Evolutionary conservation across 192 early-diverging fungal species (phyloP).

Genomic region (Coemansia umbellata): DNA sequence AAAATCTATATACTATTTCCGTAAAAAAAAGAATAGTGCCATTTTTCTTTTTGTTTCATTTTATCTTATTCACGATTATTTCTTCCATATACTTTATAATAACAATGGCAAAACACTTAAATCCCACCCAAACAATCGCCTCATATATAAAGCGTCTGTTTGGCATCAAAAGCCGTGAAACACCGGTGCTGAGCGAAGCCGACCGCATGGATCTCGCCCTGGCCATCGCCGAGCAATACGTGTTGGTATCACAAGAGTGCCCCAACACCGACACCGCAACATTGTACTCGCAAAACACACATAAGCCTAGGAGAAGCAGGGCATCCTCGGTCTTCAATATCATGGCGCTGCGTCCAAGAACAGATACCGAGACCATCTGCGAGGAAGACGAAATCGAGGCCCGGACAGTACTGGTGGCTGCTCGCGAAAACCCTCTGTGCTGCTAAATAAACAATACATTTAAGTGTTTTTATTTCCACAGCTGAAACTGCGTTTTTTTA

Average conservation of each 20-base stretch:
- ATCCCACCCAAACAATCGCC: too few relatives aligned
- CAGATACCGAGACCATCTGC: not conserved
- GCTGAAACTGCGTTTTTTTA: too few relatives aligned
- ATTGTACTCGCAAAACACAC: not conserved
- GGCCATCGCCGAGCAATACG: constrained; percentile 40
- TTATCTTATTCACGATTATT: too few relatives aligned
- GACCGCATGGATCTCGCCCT: constrained; percentile 29
- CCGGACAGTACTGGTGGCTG: constrained; percentile 8
- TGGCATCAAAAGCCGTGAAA: too few relatives aligned
- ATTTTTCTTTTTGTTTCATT: not conserved
- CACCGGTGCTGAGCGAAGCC: constrained; percentile 2
- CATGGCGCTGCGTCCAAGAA: not conserved
- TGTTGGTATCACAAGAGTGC: constrained; percentile 18
- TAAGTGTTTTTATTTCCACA: not conserved
- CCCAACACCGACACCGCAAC: not conserved
- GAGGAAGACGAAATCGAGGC: not conserved
- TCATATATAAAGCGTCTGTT: too few relatives aligned
- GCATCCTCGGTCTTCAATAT: not conserved
- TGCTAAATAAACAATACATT: constrained; percentile 9
- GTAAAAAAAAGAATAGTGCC: not conserved
- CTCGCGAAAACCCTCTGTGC: constrained; percentile 29
- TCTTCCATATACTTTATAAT: too few relatives aligned
- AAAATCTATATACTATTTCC: not conserved
- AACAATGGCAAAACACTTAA: too few relatives aligned
- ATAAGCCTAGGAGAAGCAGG: not conserved